Evolutionary conservation across 2,329 filamentous ascomycete genomes (phyloP).

Genomic region (Paecilomyces niveus): DNA sequence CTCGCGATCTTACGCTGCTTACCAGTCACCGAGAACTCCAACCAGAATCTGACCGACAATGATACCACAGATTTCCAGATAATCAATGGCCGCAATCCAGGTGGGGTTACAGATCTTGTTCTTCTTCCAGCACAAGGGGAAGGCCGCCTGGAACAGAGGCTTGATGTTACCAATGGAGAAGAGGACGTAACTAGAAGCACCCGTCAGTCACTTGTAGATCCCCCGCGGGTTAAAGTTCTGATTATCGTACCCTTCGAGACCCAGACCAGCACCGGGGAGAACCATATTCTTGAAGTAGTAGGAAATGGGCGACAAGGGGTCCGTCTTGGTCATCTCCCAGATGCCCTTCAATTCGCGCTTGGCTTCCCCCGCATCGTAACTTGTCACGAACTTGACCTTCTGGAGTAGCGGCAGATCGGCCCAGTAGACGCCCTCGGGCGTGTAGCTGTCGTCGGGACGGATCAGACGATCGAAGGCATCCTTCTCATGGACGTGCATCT

Average conservation of each 20-base stretch:
- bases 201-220: neutral
- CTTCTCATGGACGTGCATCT: conserved; percentile 53
- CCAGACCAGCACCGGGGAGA: conserved; percentile 83
- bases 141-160: conserved; percentile 69
- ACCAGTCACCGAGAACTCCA: conserved; percentile 69
- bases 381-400: conserved; percentile 67
- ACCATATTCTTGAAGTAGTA: conserved; percentile 90
- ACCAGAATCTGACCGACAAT: conserved; percentile 89
- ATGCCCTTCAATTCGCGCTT: conserved; percentile 59
- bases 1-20: conserved; percentile 12
- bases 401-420: conserved; percentile 69
- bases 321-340: conserved; percentile 74
- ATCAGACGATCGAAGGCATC: conserved; percentile 70
- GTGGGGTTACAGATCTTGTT: conserved; percentile 62
- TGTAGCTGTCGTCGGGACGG: conserved; percentile 83
- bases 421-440: conserved; percentile 80
- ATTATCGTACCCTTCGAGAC: conserved; percentile 76
- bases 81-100: conserved; percentile 79
- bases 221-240: too few species aligned
- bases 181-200: conserved; percentile 64
- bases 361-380: conserved; percentile 65
- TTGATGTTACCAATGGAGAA: conserved; percentile 95
- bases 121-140: conserved; percentile 69
- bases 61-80: conserved; percentile 90
- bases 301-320: conserved; percentile 73